Conservation (phyloP, 495 filamentous ascomycete genomes). For the Glarea lozoyensis region DNA sequence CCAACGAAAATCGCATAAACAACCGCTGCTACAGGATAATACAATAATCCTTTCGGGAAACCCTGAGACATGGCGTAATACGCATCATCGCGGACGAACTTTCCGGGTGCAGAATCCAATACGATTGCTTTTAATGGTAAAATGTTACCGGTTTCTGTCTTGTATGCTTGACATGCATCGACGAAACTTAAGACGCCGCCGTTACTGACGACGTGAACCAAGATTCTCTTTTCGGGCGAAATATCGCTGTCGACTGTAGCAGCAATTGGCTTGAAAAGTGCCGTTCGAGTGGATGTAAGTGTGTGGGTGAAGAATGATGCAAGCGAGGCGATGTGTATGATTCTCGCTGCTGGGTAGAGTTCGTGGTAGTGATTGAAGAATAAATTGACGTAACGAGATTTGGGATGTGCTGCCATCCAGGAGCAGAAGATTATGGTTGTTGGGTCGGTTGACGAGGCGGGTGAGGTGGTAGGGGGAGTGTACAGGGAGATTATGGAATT, state of each 20-base stretch:
- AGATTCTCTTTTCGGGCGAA: neutral
- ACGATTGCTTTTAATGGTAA: slow-evolving; percentile 2
- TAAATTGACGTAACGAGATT: slow-evolving; percentile 2
- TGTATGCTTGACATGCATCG: neutral
- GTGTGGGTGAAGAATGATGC: slow-evolving; percentile 6
- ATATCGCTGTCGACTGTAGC: slow-evolving; percentile 3
- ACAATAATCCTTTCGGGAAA: slow-evolving; percentile 3
- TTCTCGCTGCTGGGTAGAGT: slow-evolving; percentile 4
- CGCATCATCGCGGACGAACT: neutral
- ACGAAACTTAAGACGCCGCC: neutral
- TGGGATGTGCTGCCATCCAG: slow-evolving; percentile 10
- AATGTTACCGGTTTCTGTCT: neutral
- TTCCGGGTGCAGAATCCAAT: slow-evolving; percentile 4
- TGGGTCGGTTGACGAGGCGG: neutral
- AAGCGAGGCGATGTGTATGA: slow-evolving; percentile 2
- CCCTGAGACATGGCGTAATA: slow-evolving; percentile 3
- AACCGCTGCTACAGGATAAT: neutral
- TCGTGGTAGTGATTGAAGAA: neutral
- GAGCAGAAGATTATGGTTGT: slow-evolving; percentile 9
- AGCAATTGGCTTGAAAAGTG: neutral
- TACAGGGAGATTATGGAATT: slow-evolving; percentile 6
- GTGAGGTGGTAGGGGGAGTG: slow-evolving; percentile 1
- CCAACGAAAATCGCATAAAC: neutral
- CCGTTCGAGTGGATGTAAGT: neutral
- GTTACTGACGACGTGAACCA: slow-evolving; percentile 8